Base-by-base conservation (phyloP, 2,329 filamentous ascomycete species). In the Ceratocystis destructans region DNA sequence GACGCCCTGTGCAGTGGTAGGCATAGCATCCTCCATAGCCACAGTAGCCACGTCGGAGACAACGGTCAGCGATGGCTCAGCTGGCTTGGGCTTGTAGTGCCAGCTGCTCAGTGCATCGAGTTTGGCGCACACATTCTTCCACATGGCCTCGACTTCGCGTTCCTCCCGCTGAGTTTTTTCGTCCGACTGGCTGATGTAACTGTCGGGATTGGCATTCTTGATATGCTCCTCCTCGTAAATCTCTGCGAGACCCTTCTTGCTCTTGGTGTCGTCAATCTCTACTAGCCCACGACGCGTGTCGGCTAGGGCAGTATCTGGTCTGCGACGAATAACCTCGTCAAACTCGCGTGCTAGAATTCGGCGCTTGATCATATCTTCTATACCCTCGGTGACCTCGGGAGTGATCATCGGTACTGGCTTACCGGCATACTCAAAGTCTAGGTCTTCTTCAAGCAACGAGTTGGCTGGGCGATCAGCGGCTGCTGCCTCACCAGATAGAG, bases 391-490 rank as follows among this genome's bases (percentile, higher is more conserved):
- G 50, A 95, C 82, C 75, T 96, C 92, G 53, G 89, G 87, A 0
- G 94, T 97, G 74, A 96, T 91, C 68, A 97, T 89, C 1, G 93
- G 90, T 0, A 97, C 88, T 0, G 94, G 93, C 75, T 97, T 99
- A 72, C 94, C 94, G 25, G 90, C 85, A 71, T 95, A 86, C 77
- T 99, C 94, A 73, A 97, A 99, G 70, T 97, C 93, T 31, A 99
- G 82, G 72, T 97, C 91, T 77, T 97, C 86, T 73, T 97, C 92
- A 0, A 99, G 83, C 1, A 99, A 82, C 0, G 93, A 96, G 78
- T 99, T 97, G 65, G 90, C 74, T 0, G 94, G 94, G 45, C 94
- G 84, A 70, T 94, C 90, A 0, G 81, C 80, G 1, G 90, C 93
- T 62, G 85, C 82, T 3, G 92, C 92, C 79, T 99, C 94, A 72